Evolutionary conservation across 805 yeast genomes (phyloP), one percentile per base, ranked within the genome.

Genomic region (Ogataea pini): DNA sequence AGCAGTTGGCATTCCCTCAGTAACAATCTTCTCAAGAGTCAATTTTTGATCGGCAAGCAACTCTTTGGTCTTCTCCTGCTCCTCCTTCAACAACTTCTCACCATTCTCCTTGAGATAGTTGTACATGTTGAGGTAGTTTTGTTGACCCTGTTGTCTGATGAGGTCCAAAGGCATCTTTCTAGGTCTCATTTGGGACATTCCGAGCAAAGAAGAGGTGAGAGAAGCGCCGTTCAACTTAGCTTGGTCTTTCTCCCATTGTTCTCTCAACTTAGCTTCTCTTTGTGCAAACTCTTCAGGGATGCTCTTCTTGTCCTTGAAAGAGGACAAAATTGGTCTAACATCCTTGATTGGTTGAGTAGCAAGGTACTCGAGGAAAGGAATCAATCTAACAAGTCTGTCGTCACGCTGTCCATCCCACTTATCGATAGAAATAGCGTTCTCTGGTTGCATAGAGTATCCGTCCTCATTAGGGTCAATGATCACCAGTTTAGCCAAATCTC

Each of bases 301-400:
- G 37, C 83, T 69, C 47, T 73, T 67, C 64, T 82, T 82, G 63
- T 83, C 87, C 29, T 76, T 67, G 72, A 83, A 94, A 7, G 96
- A 80, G 54, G 77, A 75, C 58, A 95, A 73, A 29, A 90, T 80
- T 27, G 96, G 96, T 72, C 97, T 87, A 47, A 94, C 94, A 69
- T 94, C 99, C 67, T 80, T 80, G 59, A 87, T 75, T 27, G 67
- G 71, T 69, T 89, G 96, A 13, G 96, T 87, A 13, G 97, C 98
- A 51, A 94, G 72, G 72, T 88, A 94, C 72, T 94, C 99, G 58
- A 94, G 80, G 72, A 94, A 85, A 49, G 98, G 97, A 63, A 94
- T 89, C 71, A 91, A 72, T 60, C 77, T 77, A 57, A 94, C 76
- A 62, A 94, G 78, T 48, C 77, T 75, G 68, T 92, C 97, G 64